Evolutionary conservation across 225 moss, liverwort and hornwort species (phyloP).

Genomic region (Sphagnum tenellum): DNA sequence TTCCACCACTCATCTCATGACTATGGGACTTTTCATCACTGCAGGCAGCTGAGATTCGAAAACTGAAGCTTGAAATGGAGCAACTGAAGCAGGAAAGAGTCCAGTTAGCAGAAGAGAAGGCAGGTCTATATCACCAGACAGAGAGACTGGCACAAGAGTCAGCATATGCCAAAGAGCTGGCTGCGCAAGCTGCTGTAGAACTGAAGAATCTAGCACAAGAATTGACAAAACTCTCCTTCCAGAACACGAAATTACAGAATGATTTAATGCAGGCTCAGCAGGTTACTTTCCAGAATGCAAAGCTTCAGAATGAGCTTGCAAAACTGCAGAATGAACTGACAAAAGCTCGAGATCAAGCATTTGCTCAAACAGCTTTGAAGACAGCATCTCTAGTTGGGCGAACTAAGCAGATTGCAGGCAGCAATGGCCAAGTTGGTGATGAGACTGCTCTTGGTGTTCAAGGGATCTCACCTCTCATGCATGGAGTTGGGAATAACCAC

Average conservation of each 20-base stretch:
- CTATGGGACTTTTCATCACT: constrained; percentile 1
- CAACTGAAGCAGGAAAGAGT: constrained; percentile 47
- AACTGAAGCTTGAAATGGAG: constrained; percentile 42
- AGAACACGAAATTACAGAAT: constrained; percentile 79
- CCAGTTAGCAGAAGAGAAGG: constrained; percentile 53
- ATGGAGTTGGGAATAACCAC: constrained; percentile 25
- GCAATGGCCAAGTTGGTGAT: constrained; percentile 56
- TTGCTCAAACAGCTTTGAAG: constrained; percentile 49
- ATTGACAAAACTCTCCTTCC: constrained; percentile 94
- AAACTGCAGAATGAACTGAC: constrained; percentile 67
- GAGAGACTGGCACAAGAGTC: constrained; percentile 90
- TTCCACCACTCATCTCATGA: too few relatives aligned
- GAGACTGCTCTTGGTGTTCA: constrained; percentile 28
- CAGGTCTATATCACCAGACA: constrained; percentile 44
- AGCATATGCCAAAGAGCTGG: constrained; percentile 87
- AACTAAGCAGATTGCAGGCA: constrained; percentile 41
- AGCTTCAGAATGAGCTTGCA: constrained; percentile 65
- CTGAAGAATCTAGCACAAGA: constrained; percentile 96
- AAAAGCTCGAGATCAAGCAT: constrained; percentile 74
- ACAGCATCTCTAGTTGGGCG: constrained; percentile 27
- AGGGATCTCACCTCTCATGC: constrained; percentile 17
- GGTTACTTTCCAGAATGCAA: constrained; percentile 64
- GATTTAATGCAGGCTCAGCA: constrained; percentile 58
- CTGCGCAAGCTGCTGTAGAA: constrained; percentile 88
- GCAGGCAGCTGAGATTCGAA: constrained; percentile 79